Conservation (phyloP, 1,284 basidiomycete species). For the Wolfiporia cocos region DNA sequence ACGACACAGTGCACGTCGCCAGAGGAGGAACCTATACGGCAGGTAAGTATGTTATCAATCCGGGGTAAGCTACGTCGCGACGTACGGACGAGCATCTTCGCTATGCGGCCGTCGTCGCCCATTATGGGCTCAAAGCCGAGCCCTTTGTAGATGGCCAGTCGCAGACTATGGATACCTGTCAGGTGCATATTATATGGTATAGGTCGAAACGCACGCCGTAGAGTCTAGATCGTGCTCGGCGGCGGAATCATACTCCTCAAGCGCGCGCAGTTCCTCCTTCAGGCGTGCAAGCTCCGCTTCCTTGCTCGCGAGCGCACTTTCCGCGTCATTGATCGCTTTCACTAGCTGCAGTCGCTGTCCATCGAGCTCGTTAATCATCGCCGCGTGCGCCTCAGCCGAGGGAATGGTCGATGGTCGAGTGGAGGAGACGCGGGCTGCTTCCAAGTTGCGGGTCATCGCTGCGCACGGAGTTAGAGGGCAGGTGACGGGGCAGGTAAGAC, state of each 20-base stretch:
- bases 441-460: conserved; percentile 64
- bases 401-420: conserved; percentile 62
- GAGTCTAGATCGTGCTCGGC: conserved; percentile 66
- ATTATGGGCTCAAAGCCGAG: conserved; percentile 64
- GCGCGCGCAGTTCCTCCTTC: conserved; percentile 50
- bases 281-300: conserved; percentile 63
- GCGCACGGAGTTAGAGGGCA: conserved; percentile 1
- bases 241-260: conserved; percentile 68
- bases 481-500: neutral
- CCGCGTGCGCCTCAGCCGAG: conserved; percentile 56
- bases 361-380: conserved; percentile 60
- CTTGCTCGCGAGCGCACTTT: conserved; percentile 55
- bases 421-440: conserved; percentile 64
- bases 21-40: conserved; percentile 46
- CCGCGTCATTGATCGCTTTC: conserved; percentile 70
- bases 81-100: conserved; percentile 66
- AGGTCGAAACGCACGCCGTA: conserved; percentile 46
- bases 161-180: conserved; percentile 36
- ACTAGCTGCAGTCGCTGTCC: conserved; percentile 54
- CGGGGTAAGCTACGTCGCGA: conserved; percentile 11
- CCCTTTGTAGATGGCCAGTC: conserved; percentile 60
- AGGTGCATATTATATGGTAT: conserved; percentile 3
- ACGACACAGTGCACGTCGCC: conserved; percentile 49
- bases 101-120: conserved; percentile 41
- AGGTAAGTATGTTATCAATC: neutral